Percentiles rank a stretch among this genome's conserved stretches.
phyloP scores from a whole-genome alignment of 2,329 filamentous ascomycete species.

The Trichocomaceae sp. region DNA sequence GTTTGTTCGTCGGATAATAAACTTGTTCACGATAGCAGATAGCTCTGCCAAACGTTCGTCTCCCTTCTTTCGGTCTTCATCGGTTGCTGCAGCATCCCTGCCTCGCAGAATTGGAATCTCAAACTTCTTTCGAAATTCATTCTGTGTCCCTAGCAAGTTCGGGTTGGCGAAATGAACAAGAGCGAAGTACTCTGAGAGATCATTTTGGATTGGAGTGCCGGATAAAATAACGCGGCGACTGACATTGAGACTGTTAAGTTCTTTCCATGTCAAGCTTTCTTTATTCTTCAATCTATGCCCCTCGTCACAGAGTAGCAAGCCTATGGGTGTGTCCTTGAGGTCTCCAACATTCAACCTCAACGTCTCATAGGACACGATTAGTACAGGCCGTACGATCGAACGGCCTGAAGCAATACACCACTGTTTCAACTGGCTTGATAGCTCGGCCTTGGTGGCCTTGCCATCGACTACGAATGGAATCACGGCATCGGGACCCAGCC shows the following conservation, averaged over 20 bases:
- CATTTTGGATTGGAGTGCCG: constrained; percentile 95
- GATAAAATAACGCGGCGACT: constrained; percentile 88
- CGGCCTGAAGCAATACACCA: constrained; percentile 93
- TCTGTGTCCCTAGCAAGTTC: constrained; percentile 76
- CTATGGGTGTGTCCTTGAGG: constrained; percentile 82
- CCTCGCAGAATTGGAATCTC: constrained; percentile 89
- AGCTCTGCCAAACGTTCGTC: constrained; percentile 78
- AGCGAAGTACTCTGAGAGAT: constrained; percentile 95
- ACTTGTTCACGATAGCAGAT: constrained; percentile 84
- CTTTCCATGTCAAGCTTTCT: constrained; percentile 90
- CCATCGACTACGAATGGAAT: constrained; percentile 94
- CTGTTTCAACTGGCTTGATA: constrained; percentile 82
- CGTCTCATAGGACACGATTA: constrained; percentile 97
- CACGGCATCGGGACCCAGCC: constrained; percentile 87
- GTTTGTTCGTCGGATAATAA: constrained; percentile 96
- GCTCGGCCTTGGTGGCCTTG: constrained; percentile 89
- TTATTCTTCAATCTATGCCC: constrained; percentile 95
- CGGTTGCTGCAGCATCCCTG: constrained; percentile 81
- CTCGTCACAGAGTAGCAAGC: constrained; percentile 89
- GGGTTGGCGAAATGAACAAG: constrained; percentile 96
- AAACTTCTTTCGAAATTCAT: constrained; percentile 88
- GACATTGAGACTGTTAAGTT: constrained; percentile 84
- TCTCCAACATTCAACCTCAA: constrained; percentile 85
- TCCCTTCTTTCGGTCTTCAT: constrained; percentile 72
- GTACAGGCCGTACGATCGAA: constrained; percentile 79